Percentiles rank a stretch among this genome's conserved stretches.
Evolutionary conservation across 2,329 filamentous ascomycete species (phyloP).

Genomic region (Aquanectria penicillioides): DNA sequence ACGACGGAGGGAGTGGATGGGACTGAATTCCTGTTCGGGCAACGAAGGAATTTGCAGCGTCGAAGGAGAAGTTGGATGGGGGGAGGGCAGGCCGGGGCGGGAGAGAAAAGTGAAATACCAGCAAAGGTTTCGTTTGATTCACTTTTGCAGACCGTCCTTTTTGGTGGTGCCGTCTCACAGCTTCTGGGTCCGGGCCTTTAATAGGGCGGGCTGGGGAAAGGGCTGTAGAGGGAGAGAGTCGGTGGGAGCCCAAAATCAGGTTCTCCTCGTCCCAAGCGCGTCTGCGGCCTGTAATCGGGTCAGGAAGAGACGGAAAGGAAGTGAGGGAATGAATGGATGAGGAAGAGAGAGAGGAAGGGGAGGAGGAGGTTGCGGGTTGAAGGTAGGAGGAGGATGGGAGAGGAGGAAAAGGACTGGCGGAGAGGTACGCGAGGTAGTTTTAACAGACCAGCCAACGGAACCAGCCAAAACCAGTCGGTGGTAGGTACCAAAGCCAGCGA

Average conservation of each 20-base stretch:
- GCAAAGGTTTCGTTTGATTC: slow-evolving; percentile 50
- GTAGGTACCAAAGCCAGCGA: neutral
- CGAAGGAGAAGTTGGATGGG: slow-evolving; percentile 34
- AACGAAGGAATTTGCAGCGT: slow-evolving; percentile 54
- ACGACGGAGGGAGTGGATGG: slow-evolving; percentile 36
- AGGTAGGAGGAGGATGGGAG: slow-evolving; percentile 64
- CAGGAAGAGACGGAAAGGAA: slow-evolving; percentile 60
- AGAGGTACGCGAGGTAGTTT: slow-evolving; percentile 53
- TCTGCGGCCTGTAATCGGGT: slow-evolving; percentile 50
- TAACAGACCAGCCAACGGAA: slow-evolving; percentile 40
- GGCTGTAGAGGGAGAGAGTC: slow-evolving; percentile 29
- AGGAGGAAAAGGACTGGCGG: slow-evolving; percentile 66
- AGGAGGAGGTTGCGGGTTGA: slow-evolving; percentile 53
- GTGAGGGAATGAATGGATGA: slow-evolving; percentile 65
- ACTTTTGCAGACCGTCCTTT: slow-evolving; percentile 41
- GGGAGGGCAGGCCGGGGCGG: slow-evolving; percentile 31
- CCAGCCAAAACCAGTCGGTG: slow-evolving; percentile 1
- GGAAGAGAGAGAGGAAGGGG: slow-evolving; percentile 52
- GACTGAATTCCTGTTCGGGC: slow-evolving; percentile 54
- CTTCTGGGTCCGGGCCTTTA: slow-evolving; percentile 43
- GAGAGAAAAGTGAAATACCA: slow-evolving; percentile 51
- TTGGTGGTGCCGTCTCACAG: slow-evolving; percentile 39
- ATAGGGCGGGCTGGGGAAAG: slow-evolving; percentile 38
- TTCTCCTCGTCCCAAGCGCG: slow-evolving; percentile 49
- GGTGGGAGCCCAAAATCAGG: slow-evolving; percentile 37